Evolutionary conservation across 139 green algal species (phyloP).

Genomic region (Edaphochlamys debaryana): DNA sequence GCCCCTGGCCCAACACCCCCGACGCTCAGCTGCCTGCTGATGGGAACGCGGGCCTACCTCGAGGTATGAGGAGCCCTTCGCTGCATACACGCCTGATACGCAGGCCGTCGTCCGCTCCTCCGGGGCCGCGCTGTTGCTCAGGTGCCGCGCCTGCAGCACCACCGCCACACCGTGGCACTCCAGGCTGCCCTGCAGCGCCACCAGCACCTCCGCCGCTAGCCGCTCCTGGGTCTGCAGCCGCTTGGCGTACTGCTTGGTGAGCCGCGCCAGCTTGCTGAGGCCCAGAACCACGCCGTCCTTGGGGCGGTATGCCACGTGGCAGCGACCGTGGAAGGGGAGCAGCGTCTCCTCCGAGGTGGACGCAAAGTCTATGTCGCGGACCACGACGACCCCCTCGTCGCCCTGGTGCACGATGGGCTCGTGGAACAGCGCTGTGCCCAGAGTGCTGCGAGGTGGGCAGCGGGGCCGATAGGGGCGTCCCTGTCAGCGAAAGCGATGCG

Average conservation of each 20-base stretch:
- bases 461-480: neutral
- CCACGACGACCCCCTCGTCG: slow-evolving; percentile 77
- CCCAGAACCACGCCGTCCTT: slow-evolving; percentile 80
- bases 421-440: slow-evolving; percentile 84
- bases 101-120: slow-evolving; percentile 21
- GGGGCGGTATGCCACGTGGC: slow-evolving; percentile 94
- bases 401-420: slow-evolving; percentile 72
- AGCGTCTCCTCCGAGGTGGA: slow-evolving; percentile 76
- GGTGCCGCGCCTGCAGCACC: slow-evolving; percentile 73
- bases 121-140: slow-evolving; percentile 47
- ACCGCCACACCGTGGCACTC: slow-evolving; percentile 66
- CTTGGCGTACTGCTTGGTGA: slow-evolving; percentile 80
- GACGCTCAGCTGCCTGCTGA: too few relatives aligned
- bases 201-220: slow-evolving; percentile 66
- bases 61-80: neutral
- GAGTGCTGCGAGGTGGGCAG: slow-evolving; percentile 56
- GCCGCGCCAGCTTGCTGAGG: slow-evolving; percentile 87
- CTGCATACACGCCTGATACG: slow-evolving; percentile 34
- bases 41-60: slow-evolving; percentile 8
- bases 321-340: slow-evolving; percentile 92
- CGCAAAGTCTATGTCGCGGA: slow-evolving; percentile 94
- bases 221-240: slow-evolving; percentile 79
- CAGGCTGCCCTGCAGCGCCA: slow-evolving; percentile 60
- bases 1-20: too few relatives aligned
- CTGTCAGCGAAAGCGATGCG: too few relatives aligned